These are phyloP conservation scores for Fabrea salina DNA, from an alignment of 169 alveolate genomes.

Conservation along the genomic window DNA sequence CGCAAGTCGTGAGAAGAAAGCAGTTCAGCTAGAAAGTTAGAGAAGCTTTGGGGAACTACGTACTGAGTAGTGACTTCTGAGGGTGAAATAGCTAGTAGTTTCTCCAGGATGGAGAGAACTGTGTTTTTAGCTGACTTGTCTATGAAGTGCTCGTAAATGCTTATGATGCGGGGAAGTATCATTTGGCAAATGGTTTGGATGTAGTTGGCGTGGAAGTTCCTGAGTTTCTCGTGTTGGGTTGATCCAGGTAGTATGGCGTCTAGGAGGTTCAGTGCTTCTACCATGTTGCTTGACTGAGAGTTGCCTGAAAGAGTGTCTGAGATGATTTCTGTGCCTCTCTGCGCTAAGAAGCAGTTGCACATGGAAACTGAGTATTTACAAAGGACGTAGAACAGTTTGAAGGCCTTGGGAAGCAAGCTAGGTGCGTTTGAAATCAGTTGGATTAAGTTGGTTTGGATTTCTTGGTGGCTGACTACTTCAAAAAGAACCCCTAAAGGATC, in stretches of 20 bases:
- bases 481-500: not conserved
- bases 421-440: not conserved
- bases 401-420: not conserved
- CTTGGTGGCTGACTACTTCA: conserved; percentile 17
- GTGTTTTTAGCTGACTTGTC: conserved; percentile 12
- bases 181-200: conserved; percentile 33
- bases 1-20: not conserved
- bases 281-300: not conserved
- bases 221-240: not conserved
- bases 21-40: conserved; percentile 35
- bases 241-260: not conserved
- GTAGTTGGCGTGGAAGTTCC: conserved; percentile 9
- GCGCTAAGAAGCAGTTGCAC: not conserved
- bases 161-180: conserved; percentile 36
- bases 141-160: conserved; percentile 38
- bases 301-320: not conserved
- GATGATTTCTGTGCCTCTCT: not conserved
- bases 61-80: conserved; percentile 34
- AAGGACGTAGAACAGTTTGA: not conserved
- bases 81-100: conserved; percentile 32
- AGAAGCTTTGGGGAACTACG: conserved; percentile 36
- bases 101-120: conserved; percentile 42
- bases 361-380: not conserved
- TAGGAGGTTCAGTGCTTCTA: not conserved
- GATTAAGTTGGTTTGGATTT: not conserved